These are phyloP conservation scores for Gleditsia sinensis DNA, from an alignment of 306 rosid species.

Conservation along the genomic window DNA sequence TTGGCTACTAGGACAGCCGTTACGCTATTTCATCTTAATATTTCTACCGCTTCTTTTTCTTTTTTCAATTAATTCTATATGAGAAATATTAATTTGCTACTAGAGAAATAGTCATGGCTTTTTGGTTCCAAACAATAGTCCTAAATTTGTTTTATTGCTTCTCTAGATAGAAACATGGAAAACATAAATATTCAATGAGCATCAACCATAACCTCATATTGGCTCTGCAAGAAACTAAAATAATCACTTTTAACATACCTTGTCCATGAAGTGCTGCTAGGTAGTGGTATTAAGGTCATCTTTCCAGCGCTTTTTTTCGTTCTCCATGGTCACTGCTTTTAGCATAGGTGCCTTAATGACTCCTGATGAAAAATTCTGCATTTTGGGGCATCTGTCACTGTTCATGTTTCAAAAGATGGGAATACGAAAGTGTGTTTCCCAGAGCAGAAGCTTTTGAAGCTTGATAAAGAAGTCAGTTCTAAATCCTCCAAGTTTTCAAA, in stretches of 20 bases:
- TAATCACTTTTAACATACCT: not conserved
- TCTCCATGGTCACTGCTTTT: not conserved
- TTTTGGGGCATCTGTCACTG: not conserved
- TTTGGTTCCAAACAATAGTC: too few relatives aligned
- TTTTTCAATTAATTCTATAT: too few relatives aligned
- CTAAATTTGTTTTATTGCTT: too few relatives aligned
- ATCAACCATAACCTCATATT: too few relatives aligned
- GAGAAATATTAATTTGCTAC: too few relatives aligned
- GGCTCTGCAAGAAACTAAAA: not conserved
- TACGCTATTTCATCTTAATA: too few relatives aligned
- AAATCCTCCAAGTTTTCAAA: not conserved
- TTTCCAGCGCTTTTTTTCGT: not conserved
- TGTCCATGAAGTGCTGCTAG: not conserved
- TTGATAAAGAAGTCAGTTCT: not conserved
- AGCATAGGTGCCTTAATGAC: not conserved
- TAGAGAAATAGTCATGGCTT: too few relatives aligned
- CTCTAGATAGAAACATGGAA: too few relatives aligned
- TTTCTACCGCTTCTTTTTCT: too few relatives aligned
- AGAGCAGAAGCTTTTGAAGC: not conserved
- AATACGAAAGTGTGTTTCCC: not conserved
- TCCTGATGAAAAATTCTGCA: not conserved
- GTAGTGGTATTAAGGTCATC: not conserved
- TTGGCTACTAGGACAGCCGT: too few relatives aligned
- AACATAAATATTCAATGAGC: too few relatives aligned
- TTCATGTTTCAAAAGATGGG: not conserved